Conservation (phyloP, 495 filamentous ascomycete genomes). For the Schizothecium vesticola region DNA sequence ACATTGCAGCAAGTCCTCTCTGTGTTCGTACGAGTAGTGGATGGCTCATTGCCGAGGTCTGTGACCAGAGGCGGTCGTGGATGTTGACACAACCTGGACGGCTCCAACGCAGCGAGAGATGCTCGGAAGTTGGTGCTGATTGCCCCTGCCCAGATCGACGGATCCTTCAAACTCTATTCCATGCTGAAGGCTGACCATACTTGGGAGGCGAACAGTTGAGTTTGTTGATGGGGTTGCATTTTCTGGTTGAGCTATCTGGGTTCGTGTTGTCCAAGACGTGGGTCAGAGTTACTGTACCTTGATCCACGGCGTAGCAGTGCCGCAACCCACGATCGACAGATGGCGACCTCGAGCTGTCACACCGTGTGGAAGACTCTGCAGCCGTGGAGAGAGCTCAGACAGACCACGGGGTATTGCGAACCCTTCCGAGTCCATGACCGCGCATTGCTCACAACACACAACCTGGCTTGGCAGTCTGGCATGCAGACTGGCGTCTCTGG, state of each 20-base stretch:
- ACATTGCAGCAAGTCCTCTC: neutral
- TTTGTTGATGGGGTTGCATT: constrained; percentile 6
- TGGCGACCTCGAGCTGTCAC: neutral
- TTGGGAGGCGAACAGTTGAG: neutral
- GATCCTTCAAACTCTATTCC: constrained; percentile 26
- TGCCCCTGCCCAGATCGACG: constrained; percentile 27
- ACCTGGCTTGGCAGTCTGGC: neutral
- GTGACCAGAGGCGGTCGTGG: neutral
- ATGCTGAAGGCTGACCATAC: constrained; percentile 3
- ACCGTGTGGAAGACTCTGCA: neutral
- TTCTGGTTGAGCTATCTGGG: constrained; percentile 2
- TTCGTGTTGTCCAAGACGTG: neutral
- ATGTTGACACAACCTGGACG: neutral
- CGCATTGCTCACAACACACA: neutral
- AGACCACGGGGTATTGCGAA: neutral
- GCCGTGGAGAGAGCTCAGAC: neutral
- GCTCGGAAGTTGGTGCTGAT: constrained; percentile 8
- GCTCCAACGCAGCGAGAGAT: neutral
- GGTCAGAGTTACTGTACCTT: neutral
- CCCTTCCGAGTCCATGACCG: neutral
- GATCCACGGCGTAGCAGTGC: neutral
- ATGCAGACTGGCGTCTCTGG: neutral
- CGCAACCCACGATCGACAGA: constrained; percentile 10
- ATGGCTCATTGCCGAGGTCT: neutral
- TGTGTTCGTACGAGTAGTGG: neutral